Percentiles rank a stretch among this genome's conserved stretches.
Conservation (phyloP, 345 rosid genomes). For the Barbarea vulgaris region DNA sequence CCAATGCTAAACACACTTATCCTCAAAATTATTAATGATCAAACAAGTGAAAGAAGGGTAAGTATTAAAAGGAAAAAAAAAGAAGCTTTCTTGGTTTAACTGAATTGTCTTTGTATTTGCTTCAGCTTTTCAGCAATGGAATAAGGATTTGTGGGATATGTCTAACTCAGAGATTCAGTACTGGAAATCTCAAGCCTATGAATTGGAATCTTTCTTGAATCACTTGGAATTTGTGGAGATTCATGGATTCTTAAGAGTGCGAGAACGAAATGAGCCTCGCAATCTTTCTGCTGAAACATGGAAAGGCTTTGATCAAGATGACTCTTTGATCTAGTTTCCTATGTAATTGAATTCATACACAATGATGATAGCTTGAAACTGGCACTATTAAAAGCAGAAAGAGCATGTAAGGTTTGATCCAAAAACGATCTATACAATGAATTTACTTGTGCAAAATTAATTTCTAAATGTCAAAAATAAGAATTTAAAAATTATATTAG, state of each 20-base stretch:
- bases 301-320: slow-evolving; percentile 74
- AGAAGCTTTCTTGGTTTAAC: background rate
- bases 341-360: too few relatives aligned
- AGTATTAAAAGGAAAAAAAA: slow-evolving; percentile 25
- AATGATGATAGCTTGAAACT: too few relatives aligned
- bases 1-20: slow-evolving; percentile 58
- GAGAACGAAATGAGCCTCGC: slow-evolving; percentile 75
- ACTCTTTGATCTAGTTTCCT: slow-evolving; percentile 58
- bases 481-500: too few relatives aligned
- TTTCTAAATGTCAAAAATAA: too few relatives aligned
- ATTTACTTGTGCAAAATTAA: too few relatives aligned
- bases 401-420: too few relatives aligned
- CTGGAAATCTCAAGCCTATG: slow-evolving; percentile 63
- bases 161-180: slow-evolving; percentile 60
- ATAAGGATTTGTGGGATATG: slow-evolving; percentile 70
- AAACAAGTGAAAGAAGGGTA: slow-evolving; percentile 62
- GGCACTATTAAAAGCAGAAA: too few relatives aligned
- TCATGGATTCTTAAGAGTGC: slow-evolving; percentile 70
- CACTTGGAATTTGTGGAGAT: slow-evolving; percentile 68
- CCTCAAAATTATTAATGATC: slow-evolving; percentile 58
- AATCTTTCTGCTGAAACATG: slow-evolving; percentile 77
- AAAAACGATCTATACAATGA: too few relatives aligned
- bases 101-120: background rate
- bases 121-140: slow-evolving; percentile 61
- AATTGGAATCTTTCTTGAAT: slow-evolving; percentile 57